Conservation (phyloP, 2,329 filamentous ascomycete species). For the Colletotrichum lentis region DNA sequence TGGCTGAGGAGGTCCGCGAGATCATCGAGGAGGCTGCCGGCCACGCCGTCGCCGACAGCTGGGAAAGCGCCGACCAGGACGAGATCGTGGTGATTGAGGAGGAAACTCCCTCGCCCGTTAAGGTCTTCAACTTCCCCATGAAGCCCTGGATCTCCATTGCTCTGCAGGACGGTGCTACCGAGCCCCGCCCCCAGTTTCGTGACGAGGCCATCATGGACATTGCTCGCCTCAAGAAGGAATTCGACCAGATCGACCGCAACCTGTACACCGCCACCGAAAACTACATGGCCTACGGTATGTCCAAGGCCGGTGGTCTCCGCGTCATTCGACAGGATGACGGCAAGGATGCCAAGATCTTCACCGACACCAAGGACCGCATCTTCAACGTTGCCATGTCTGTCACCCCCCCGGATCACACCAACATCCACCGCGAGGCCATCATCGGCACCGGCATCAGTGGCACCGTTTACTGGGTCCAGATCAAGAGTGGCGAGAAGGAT, state of each 20-base stretch:
- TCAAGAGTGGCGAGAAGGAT: slow-evolving; percentile 80
- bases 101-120: slow-evolving; percentile 70
- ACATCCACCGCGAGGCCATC: slow-evolving; percentile 76
- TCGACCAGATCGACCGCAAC: slow-evolving; percentile 95
- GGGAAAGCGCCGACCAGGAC: slow-evolving; percentile 86
- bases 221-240: slow-evolving; percentile 94
- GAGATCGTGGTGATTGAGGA: slow-evolving; percentile 72
- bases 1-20: slow-evolving; percentile 59
- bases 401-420: slow-evolving; percentile 64
- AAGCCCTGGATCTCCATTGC: slow-evolving; percentile 93
- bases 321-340: slow-evolving; percentile 96
- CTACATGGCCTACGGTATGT: slow-evolving; percentile 94
- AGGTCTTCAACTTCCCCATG: slow-evolving; percentile 95
- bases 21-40: slow-evolving; percentile 66
- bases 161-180: slow-evolving; percentile 66
- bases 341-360: slow-evolving; percentile 89
- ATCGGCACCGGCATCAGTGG: slow-evolving; percentile 94
- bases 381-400: slow-evolving; percentile 91
- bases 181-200: slow-evolving; percentile 71
- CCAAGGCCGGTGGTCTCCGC: slow-evolving; percentile 89
- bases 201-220: slow-evolving; percentile 89
- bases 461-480: slow-evolving; percentile 92
- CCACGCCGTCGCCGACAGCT: slow-evolving; percentile 78
- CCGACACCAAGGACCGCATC: slow-evolving; percentile 88
- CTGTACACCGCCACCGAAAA: slow-evolving; percentile 87